Evolutionary conservation across 2,329 filamentous ascomycete species (phyloP).

Genomic region (Daldinia sp.): DNA sequence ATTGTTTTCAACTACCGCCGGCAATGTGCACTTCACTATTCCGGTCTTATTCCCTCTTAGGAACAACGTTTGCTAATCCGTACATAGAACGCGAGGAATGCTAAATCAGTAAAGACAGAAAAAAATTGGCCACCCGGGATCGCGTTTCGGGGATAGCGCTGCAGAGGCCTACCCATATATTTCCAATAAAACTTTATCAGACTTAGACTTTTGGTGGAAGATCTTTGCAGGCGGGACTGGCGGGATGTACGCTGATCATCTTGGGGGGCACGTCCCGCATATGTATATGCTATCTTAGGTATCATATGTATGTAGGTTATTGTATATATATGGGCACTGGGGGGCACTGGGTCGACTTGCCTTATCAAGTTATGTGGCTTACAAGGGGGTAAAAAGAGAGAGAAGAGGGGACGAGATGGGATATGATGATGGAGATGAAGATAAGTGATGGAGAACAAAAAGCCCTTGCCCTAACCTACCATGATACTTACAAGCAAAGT

Average conservation of each 20-base stretch:
- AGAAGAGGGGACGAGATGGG: not conserved
- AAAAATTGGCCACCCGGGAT: slow-evolving; percentile 20
- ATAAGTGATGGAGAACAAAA: slow-evolving; percentile 5
- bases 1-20: not conserved
- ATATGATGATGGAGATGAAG: not conserved
- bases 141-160: slow-evolving; percentile 30
- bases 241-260: slow-evolving; percentile 29
- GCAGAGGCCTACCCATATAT: slow-evolving; percentile 12
- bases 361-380: slow-evolving; percentile 15
- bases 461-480: slow-evolving; percentile 41
- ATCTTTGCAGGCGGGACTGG: slow-evolving; percentile 39
- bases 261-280: not conserved
- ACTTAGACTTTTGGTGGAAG: slow-evolving; percentile 27
- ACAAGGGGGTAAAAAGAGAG: slow-evolving; percentile 14
- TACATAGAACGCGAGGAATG: slow-evolving; percentile 9
- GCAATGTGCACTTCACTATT: not conserved
- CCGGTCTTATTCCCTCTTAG: slow-evolving; percentile 1
- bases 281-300: not conserved
- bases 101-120: slow-evolving; percentile 8
- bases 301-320: not conserved
- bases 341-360: slow-evolving; percentile 28
- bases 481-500: slow-evolving; percentile 9
- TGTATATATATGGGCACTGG: not conserved
- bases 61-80: not conserved
- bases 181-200: slow-evolving; percentile 24